phyloP scores from a whole-genome alignment of 805 yeast species.

The Teunomyces pallodes region DNA sequence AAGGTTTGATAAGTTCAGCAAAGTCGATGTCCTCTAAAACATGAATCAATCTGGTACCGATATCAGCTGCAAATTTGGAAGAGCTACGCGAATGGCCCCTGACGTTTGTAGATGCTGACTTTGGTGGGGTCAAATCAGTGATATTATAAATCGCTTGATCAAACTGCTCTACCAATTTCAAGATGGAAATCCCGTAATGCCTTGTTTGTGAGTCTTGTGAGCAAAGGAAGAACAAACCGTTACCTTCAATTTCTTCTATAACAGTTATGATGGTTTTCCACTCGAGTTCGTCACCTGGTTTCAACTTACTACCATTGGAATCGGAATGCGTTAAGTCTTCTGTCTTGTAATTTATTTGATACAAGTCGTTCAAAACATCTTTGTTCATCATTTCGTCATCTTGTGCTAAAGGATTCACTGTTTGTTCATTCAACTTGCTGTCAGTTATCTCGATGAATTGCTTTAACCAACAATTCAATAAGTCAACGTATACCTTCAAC shows the following conservation, averaged over 20 bases:
- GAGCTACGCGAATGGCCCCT: slow-evolving; percentile 54
- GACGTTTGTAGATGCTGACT: slow-evolving; percentile 7
- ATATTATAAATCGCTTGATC: slow-evolving; percentile 74
- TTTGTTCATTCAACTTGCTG: slow-evolving; percentile 20
- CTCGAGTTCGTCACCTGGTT: slow-evolving; percentile 60
- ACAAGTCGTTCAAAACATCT: slow-evolving; percentile 40
- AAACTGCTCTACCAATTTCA: slow-evolving; percentile 78
- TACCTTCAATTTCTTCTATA: slow-evolving; percentile 94
- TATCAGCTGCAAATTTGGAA: slow-evolving; percentile 73
- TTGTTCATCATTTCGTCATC: slow-evolving; percentile 36
- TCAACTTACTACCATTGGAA: slow-evolving; percentile 12
- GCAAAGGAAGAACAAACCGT: slow-evolving; percentile 87
- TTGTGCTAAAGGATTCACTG: slow-evolving; percentile 30
- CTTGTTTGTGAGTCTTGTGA: slow-evolving; percentile 80
- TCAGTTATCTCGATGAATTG: slow-evolving; percentile 45
- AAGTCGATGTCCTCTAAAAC: slow-evolving; percentile 72
- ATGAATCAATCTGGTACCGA: slow-evolving; percentile 74
- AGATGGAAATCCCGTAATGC: slow-evolving; percentile 68
- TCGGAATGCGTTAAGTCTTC: slow-evolving; percentile 23
- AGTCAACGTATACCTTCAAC: slow-evolving; percentile 70
- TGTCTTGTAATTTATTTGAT: slow-evolving; percentile 44
- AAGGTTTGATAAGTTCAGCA: slow-evolving; percentile 53
- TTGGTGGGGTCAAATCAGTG: slow-evolving; percentile 21
- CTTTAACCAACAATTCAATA: slow-evolving; percentile 78
- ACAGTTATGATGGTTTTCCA: slow-evolving; percentile 78